A percentile compares a stretch with the other conserved stretches of the same genome.
phyloP scores from a whole-genome alignment of 257 asterid species.

The Penstemon barbatus region DNA sequence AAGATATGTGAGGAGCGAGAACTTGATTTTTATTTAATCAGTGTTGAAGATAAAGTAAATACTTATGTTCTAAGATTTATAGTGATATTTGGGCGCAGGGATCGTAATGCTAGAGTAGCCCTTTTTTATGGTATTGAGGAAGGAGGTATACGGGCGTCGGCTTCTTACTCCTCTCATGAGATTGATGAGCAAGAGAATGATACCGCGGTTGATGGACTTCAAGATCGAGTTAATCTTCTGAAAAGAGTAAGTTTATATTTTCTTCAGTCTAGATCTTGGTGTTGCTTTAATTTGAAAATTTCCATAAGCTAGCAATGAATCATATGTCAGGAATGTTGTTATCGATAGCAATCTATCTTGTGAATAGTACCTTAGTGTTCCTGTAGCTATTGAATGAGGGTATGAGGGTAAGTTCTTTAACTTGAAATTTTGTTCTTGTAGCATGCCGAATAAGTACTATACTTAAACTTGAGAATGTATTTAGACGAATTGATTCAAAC shows the following conservation, averaged over 20 bases:
- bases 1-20: background rate
- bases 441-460: no score
- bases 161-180: constrained; percentile 79
- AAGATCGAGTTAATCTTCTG: constrained; percentile 81
- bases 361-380: constrained; percentile 2
- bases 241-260: constrained; percentile 61
- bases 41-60: background rate
- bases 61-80: constrained; percentile 14
- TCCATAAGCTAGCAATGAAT: background rate
- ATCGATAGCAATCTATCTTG: constrained; percentile 3
- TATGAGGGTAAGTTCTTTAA: background rate
- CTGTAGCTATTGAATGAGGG: constrained; percentile 8
- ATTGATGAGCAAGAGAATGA: constrained; percentile 95
- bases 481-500: no score
- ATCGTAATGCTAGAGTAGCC: constrained; percentile 69
- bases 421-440: no score
- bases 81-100: constrained; percentile 48
- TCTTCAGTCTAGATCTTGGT: background rate
- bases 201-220: constrained; percentile 69
- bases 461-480: no score
- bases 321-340: background rate
- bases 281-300: background rate
- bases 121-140: constrained; percentile 99
- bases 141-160: constrained; percentile 86
- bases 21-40: background rate